A percentile compares a stretch with the other conserved stretches of the same genome.
phyloP scores from a whole-genome alignment of 257 asterid genomes.

The Rehmannia glutinosa region DNA sequence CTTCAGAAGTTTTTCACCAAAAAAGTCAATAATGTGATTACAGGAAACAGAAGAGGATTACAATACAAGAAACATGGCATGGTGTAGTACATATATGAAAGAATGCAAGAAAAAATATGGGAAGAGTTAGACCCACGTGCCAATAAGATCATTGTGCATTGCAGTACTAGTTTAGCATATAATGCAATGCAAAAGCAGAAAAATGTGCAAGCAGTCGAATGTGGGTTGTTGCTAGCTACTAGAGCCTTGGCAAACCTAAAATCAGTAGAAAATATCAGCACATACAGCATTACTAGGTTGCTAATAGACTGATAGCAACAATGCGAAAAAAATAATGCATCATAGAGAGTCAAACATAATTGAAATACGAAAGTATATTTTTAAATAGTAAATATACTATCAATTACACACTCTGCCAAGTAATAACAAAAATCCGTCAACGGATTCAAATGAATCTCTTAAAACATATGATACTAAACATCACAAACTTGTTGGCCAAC shows the following conservation, averaged over 20 bases:
- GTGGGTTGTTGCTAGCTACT: background rate
- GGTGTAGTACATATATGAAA: background rate
- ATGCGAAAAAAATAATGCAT: background rate
- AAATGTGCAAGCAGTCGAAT: background rate
- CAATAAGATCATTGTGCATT: background rate
- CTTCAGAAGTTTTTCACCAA: slow-evolving; percentile 34
- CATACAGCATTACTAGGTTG: background rate
- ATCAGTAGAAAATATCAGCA: background rate
- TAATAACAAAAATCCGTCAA: too few relatives aligned
- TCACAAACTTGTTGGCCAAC: background rate
- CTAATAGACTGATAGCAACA: background rate
- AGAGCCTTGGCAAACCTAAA: background rate
- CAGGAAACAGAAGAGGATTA: slow-evolving; percentile 3
- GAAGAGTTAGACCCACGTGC: background rate
- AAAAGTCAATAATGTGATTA: slow-evolving; percentile 11
- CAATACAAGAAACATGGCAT: background rate
- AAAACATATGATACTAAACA: background rate
- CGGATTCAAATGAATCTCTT: too few relatives aligned
- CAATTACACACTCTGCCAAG: background rate
- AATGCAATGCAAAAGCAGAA: background rate
- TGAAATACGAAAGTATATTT: background rate
- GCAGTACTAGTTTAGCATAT: background rate
- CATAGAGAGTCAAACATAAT: background rate
- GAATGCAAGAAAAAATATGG: background rate
- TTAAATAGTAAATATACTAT: background rate